Base-by-base conservation (phyloP, 352 stramenopile species). In the Globisporangium mamillatum region DNA sequence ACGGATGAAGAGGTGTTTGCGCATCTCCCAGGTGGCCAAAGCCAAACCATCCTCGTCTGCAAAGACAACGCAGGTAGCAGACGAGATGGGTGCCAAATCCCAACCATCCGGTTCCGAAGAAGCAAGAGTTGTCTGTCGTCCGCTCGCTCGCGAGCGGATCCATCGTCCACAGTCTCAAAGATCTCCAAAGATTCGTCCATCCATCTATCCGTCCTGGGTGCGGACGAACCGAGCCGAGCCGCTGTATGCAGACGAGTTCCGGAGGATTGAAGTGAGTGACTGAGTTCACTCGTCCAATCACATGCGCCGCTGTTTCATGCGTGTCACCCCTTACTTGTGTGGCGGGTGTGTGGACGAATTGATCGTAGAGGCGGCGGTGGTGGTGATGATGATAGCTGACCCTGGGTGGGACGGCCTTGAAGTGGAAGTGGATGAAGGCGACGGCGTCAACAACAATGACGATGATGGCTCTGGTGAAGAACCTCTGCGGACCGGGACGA, bases 401-500 rank as follows among this genome's bases (percentile, higher is more conserved):
- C 18, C 18, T 20, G 44, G 8, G 18, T 52, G 44, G 44, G 44
- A 52, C 44, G 44, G 18, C 18, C 1, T 6, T n/a, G 44, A 52
- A 52, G 44, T 52, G 44, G 41, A 50, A 14, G 44, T 52, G 44
- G 18, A 52, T 2, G 18, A 46, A 18, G 38, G 18, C 18, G 44
- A 0, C 16, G 18, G 6, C 44, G 16, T 24, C 44, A n/a, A 52
- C 44, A n/a, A 52, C 44, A 22, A 7, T 60, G 54, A 63, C 29
- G 24, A 65, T 48, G 25, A 70, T 20, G 56, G 10, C 0, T 12
- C 18, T 10, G 5, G 6, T 12, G 27, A 8, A n/a, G 9, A 22
- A 5, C 29, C 3, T 60, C 22, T 27, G 64, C 27, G 72, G 4
- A 69, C 69, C 2, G 68, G 32, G 32, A 87, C 63, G 4, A 86